Evolutionary conservation across 202 grass and related monocot species (phyloP).

Genomic region (Setaria italica): DNA sequence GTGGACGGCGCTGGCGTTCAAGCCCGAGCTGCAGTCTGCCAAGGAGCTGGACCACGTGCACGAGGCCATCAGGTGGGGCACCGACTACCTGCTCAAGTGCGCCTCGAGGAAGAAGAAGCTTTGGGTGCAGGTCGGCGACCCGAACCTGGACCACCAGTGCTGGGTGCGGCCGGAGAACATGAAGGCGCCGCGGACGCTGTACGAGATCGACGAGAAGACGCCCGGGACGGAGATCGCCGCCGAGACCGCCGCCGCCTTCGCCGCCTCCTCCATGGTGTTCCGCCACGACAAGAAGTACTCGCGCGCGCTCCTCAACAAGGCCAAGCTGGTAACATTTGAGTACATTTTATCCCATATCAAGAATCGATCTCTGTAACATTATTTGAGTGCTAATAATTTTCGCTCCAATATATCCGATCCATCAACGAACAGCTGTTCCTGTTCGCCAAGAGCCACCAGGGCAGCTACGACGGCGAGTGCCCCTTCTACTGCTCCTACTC

Average conservation of each 20-base stretch:
- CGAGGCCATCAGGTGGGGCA: slow-evolving; percentile 82
- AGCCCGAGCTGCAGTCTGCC: slow-evolving; percentile 62
- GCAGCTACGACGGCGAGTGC: slow-evolving; percentile 96
- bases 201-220: slow-evolving; percentile 71
- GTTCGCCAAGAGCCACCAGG: slow-evolving; percentile 71
- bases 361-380: no score
- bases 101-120: slow-evolving; percentile 70
- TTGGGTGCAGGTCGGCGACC: slow-evolving; percentile 97
- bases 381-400: no score
- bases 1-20: slow-evolving; percentile 77
- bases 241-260: slow-evolving; percentile 88
- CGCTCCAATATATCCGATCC: no score
- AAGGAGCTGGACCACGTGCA: slow-evolving; percentile 72
- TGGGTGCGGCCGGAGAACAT: slow-evolving; percentile 98
- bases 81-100: slow-evolving; percentile 88
- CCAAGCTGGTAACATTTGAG: slow-evolving; percentile 58
- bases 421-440: slow-evolving; percentile 56
- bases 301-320: slow-evolving; percentile 83
- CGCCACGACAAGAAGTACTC: slow-evolving; percentile 60
- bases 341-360: no score
- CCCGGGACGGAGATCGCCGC: slow-evolving; percentile 95
- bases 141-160: slow-evolving; percentile 80
- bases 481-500: slow-evolving; percentile 99
- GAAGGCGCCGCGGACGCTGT: slow-evolving; percentile 79
- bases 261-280: slow-evolving; percentile 79